A percentile compares a stretch with the other conserved stretches of the same genome.
These are phyloP conservation scores for Triticum turgidum DNA, from an alignment of 176 grass and related monocot genomes.

Conservation along the genomic window DNA sequence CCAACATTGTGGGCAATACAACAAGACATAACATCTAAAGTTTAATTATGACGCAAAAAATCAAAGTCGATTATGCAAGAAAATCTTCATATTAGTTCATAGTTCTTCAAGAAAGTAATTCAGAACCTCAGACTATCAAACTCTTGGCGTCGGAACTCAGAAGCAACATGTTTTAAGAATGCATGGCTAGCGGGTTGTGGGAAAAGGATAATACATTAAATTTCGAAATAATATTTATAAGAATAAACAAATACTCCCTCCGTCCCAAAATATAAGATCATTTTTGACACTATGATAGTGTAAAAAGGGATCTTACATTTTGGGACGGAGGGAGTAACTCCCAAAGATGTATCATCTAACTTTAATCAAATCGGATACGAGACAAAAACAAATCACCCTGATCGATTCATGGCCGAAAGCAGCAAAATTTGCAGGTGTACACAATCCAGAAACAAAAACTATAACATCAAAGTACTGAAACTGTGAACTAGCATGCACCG, in stretches of 20 bases:
- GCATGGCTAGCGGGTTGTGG: not conserved
- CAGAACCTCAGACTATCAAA: not conserved
- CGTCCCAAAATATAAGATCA: too few species aligned
- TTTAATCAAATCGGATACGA: not conserved
- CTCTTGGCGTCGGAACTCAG: not conserved
- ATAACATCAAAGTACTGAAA: not conserved
- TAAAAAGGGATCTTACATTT: too few species aligned
- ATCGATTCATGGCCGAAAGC: not conserved
- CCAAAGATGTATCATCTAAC: not conserved
- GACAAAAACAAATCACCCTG: not conserved
- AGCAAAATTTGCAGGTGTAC: not conserved
- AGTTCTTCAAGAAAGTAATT: slow-evolving; percentile 13
- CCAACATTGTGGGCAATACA: not conserved
- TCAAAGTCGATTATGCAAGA: not conserved
- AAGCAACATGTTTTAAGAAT: not conserved
- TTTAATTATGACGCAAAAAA: not conserved
- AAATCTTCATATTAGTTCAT: not conserved
- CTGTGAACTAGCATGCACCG: not conserved
- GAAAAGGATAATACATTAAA: not conserved
- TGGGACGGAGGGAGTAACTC: not conserved
- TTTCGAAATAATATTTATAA: not conserved
- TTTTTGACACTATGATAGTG: too few species aligned
- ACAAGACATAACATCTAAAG: not conserved
- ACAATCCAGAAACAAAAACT: not conserved
- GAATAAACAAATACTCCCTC: not conserved